Percentiles rank a stretch among this genome's conserved stretches.
These are phyloP conservation scores for Penicillium paneum DNA, from an alignment of 2,329 filamentous ascomycete species.

Conservation along the genomic window DNA sequence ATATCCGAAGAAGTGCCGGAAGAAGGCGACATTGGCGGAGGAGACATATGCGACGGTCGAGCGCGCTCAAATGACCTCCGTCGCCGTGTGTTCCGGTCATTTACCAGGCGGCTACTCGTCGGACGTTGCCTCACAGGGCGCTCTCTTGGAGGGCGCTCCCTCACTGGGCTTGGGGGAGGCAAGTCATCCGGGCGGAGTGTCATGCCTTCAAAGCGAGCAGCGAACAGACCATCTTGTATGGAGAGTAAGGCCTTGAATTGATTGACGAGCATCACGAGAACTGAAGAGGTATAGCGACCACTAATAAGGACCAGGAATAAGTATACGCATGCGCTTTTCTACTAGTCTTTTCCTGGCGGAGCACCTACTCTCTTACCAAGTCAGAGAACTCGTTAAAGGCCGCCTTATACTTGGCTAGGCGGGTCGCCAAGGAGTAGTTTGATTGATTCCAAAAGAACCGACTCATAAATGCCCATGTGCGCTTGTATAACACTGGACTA, in stretches of 20 bases:
- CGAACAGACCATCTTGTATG: constrained; percentile 30
- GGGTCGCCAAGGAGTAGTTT: constrained; percentile 45
- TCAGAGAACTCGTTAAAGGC: constrained; percentile 49
- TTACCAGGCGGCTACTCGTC: neutral
- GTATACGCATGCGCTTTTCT: constrained; percentile 6
- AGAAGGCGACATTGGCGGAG: constrained; percentile 29
- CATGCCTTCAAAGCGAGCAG: constrained; percentile 26
- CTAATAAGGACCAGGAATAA: constrained; percentile 19
- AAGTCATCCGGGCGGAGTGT: constrained; percentile 26
- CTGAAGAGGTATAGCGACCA: constrained; percentile 23
- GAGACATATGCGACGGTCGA: constrained; percentile 27
- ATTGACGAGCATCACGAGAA: constrained; percentile 27
- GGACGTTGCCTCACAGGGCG: neutral
- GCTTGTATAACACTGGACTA: constrained; percentile 41
- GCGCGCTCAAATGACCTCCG: constrained; percentile 37
- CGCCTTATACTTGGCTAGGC: constrained; percentile 51
- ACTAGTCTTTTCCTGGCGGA: neutral
- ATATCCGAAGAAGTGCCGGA: constrained; percentile 32
- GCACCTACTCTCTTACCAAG: constrained; percentile 47
- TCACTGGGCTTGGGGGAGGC: constrained; percentile 27
- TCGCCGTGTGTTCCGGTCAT: constrained; percentile 27
- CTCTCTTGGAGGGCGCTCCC: neutral
- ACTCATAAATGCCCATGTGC: constrained; percentile 52
- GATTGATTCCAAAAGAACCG: constrained; percentile 47
- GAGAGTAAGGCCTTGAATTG: constrained; percentile 28